A percentile compares a stretch with the other conserved stretches of the same genome.
phyloP scores from a whole-genome alignment of 352 stramenopile genomes.

The Pythium sp. region DNA sequence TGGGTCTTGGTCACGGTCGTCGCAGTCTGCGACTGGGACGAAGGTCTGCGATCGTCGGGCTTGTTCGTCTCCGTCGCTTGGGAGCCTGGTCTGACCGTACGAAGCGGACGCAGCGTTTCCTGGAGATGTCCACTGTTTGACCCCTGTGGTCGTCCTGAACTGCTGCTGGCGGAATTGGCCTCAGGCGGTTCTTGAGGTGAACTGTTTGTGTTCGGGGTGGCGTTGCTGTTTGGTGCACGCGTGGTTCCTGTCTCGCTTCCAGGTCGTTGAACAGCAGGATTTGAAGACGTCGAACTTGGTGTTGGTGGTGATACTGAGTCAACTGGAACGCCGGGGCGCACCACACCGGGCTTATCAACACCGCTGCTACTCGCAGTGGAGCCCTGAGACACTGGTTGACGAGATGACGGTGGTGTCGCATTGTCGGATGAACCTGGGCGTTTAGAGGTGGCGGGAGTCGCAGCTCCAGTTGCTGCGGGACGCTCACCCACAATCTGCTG shows the following conservation, averaged over 20 bases:
- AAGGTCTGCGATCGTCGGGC: not conserved
- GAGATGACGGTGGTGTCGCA: not conserved
- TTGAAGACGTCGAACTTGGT: not conserved
- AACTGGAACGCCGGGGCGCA: not conserved
- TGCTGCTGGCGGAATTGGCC: not conserved
- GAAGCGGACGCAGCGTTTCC: constrained; percentile 1
- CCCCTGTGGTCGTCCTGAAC: not conserved
- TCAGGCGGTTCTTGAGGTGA: not conserved
- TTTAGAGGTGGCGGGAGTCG: not conserved
- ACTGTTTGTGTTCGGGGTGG: not conserved
- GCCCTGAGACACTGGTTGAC: not conserved
- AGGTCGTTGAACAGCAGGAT: not conserved
- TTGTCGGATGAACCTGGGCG: not conserved
- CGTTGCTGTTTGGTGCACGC: not conserved
- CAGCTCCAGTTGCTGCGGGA: not conserved
- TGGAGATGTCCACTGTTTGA: not conserved
- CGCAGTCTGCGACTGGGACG: not conserved
- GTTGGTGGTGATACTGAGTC: not conserved
- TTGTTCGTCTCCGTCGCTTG: not conserved
- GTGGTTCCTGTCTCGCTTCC: not conserved
- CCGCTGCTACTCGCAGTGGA: not conserved
- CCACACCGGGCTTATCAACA: not conserved
- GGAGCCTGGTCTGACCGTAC: not conserved
- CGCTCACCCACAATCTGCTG: not conserved
- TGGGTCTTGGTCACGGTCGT: not conserved